These are phyloP conservation scores for Hygrophila difformis DNA, from an alignment of 257 asterid genomes.

Conservation along the genomic window DNA sequence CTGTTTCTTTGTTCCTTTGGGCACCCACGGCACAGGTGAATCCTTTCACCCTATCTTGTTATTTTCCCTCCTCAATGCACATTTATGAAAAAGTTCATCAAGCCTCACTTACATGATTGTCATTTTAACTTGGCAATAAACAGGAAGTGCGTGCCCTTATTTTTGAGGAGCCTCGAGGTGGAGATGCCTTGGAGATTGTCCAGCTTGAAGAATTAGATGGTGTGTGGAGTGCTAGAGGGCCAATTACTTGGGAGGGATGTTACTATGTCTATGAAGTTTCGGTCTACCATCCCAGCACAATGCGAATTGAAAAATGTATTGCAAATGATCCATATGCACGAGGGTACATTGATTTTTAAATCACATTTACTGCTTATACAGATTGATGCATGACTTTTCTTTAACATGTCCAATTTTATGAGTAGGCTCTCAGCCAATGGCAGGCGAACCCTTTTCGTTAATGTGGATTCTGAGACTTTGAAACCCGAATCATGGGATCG, in stretches of 20 bases:
- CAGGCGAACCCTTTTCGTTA: conserved; percentile 50
- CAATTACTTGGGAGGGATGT: conserved; percentile 77
- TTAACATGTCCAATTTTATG: conserved; percentile 15
- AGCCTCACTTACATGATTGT: too few species aligned
- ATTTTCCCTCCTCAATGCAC: not conserved
- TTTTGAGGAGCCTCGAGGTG: conserved; percentile 43
- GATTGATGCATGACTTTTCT: conserved; percentile 8
- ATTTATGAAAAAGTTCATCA: too few species aligned
- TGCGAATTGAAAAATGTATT: conserved; percentile 59
- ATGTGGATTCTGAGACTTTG: conserved; percentile 61
- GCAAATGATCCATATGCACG: conserved; percentile 94
- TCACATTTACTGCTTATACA: conserved; percentile 1
- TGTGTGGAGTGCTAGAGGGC: conserved; percentile 76
- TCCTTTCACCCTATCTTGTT: conserved; percentile 8
- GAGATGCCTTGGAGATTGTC: conserved; percentile 44
- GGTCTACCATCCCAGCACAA: conserved; percentile 84
- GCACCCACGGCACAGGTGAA: conserved; percentile 96
- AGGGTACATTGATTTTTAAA: conserved; percentile 45
- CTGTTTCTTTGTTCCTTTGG: conserved; percentile 70
- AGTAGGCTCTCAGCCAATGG: conserved; percentile 83
- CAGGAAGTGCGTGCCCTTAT: conserved; percentile 62
- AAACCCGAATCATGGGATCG: conserved; percentile 89
- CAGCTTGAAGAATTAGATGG: conserved; percentile 68
- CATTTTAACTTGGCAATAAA: conserved; percentile 13
- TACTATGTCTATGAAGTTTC: conserved; percentile 86